Conservation (phyloP, 2,329 filamentous ascomycete genomes). For the Thelonectria blattea region DNA sequence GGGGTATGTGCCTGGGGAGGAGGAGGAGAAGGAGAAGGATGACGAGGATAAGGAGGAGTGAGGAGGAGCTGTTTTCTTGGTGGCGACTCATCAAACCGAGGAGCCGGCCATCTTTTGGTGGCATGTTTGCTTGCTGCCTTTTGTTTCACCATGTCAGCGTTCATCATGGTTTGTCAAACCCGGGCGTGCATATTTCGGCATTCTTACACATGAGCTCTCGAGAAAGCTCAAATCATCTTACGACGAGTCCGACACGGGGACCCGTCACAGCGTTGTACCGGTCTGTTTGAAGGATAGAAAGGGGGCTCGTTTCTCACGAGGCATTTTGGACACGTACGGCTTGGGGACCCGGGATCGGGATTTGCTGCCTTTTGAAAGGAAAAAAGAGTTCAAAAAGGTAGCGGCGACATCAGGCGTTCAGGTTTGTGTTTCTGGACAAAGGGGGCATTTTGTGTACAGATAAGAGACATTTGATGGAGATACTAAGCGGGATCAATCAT, state of each 20-base stretch:
- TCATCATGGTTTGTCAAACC: not conserved
- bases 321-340: not conserved
- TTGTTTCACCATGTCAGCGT: not conserved
- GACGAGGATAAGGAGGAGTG: not conserved
- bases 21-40: not conserved
- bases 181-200: not conserved
- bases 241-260: not conserved
- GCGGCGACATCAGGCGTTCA: not conserved
- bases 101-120: not conserved
- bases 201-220: not conserved
- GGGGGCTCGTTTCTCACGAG: not conserved
- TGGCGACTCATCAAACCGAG: not conserved
- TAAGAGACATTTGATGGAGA: not conserved
- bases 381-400: not conserved
- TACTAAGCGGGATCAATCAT: not conserved
- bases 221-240: not conserved
- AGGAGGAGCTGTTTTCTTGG: not conserved
- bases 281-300: not conserved
- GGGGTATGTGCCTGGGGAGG: conserved; percentile 2
- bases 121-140: not conserved
- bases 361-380: not conserved
- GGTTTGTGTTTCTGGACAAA: not conserved
- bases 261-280: not conserved
- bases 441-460: not conserved
- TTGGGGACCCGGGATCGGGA: not conserved